These are phyloP conservation scores for Pestalotiopsis sp. DNA, from an alignment of 2,329 filamentous ascomycete genomes.

Conservation along the genomic window DNA sequence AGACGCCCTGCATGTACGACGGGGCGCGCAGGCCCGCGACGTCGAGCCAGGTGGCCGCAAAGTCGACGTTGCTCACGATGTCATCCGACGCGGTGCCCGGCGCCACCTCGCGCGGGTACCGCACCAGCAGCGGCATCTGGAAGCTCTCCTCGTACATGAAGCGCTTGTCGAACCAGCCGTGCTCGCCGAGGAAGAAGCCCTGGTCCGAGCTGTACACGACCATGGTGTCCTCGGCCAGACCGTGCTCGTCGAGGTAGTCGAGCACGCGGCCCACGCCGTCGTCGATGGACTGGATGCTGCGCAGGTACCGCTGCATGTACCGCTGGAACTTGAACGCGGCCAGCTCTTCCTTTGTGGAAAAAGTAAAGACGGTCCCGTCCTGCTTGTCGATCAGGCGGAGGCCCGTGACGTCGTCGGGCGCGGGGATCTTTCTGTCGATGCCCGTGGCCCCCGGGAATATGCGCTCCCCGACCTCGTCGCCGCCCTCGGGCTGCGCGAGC, in stretches of 20 bases:
- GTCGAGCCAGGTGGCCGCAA: constrained; percentile 51
- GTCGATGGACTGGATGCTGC: constrained; percentile 52
- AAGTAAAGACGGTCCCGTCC: constrained; percentile 45
- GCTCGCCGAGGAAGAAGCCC: constrained; percentile 57
- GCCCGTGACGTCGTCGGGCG: constrained; percentile 9
- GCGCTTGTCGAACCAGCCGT: constrained; percentile 59
- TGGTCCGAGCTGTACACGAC: constrained; percentile 56
- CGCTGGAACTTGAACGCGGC: constrained; percentile 56
- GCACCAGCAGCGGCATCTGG: constrained; percentile 55
- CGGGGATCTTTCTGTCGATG: constrained; percentile 27
- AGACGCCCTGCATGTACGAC: constrained; percentile 52
- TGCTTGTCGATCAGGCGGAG: constrained; percentile 44
- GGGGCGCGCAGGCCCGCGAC: constrained; percentile 40
- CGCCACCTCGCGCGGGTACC: constrained; percentile 42
- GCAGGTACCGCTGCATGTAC: constrained; percentile 56
- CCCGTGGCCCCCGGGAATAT: constrained; percentile 26
- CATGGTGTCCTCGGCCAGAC: constrained; percentile 44
- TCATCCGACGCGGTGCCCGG: constrained; percentile 41
- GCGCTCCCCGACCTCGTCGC: constrained; percentile 36
- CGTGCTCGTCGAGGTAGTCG: constrained; percentile 43
- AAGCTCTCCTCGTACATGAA: constrained; percentile 60
- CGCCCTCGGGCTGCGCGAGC: constrained; percentile 51
- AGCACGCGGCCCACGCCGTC: constrained; percentile 51
- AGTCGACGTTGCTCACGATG: constrained; percentile 55
- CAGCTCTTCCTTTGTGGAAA: constrained; percentile 40